phyloP scores from a whole-genome alignment of 2,329 filamentous ascomycete species.

The Diplodia intermedia region DNA sequence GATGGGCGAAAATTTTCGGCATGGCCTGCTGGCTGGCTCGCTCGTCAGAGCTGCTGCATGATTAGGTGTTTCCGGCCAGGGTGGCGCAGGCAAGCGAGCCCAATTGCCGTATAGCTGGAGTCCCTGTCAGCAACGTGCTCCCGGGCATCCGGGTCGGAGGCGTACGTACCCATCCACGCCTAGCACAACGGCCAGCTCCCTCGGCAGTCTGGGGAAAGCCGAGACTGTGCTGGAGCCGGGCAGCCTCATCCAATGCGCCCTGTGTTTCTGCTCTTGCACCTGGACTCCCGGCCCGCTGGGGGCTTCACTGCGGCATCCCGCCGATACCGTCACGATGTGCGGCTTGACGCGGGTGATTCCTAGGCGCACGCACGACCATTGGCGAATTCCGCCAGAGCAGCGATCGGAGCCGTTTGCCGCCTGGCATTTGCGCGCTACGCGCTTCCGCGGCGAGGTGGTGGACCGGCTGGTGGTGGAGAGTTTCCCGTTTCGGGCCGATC shows the following conservation, averaged over 20 bases:
- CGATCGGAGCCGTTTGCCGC: slow-evolving; percentile 24
- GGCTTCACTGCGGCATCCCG: not conserved
- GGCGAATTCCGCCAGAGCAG: slow-evolving; percentile 28
- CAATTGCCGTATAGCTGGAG: slow-evolving; percentile 7
- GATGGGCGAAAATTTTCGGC: slow-evolving; percentile 24
- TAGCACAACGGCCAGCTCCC: not conserved
- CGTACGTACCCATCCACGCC: not conserved
- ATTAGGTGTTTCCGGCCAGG: slow-evolving; percentile 21
- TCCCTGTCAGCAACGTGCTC: slow-evolving; percentile 11
- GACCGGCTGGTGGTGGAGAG: slow-evolving; percentile 25
- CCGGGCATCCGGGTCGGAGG: slow-evolving; percentile 10
- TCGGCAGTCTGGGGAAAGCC: not conserved
- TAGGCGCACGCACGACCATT: slow-evolving; percentile 22
- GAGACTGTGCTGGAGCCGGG: not conserved
- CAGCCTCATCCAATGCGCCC: not conserved
- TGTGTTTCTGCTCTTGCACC: not conserved
- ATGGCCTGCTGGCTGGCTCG: slow-evolving; percentile 13
- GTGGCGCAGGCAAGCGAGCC: slow-evolving; percentile 13
- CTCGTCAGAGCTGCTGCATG: slow-evolving; percentile 27
- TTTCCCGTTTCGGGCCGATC: slow-evolving; percentile 27
- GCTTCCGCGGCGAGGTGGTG: slow-evolving; percentile 14
- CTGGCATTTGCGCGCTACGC: slow-evolving; percentile 18
- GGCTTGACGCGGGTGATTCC: slow-evolving; percentile 31
- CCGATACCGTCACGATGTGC: slow-evolving; percentile 32
- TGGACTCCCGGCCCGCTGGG: not conserved